A percentile compares a stretch with the other conserved stretches of the same genome.
These are phyloP conservation scores for Angomonas ambiguus DNA, from an alignment of 208 protist genomes.

Conservation along the genomic window DNA sequence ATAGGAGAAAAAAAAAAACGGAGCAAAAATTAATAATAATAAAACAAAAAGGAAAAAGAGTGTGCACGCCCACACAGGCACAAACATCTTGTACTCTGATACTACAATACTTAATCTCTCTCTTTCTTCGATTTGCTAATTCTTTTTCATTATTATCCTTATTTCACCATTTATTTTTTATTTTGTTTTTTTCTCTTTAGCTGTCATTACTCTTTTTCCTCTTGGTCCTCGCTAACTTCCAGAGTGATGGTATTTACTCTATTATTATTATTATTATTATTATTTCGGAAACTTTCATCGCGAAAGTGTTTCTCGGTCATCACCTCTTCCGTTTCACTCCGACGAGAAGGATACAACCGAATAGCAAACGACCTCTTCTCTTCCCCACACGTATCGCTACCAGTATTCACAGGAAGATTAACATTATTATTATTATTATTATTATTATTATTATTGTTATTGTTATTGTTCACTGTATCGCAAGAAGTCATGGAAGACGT, in stretches of 20 bases:
- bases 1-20: no score
- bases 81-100: no score
- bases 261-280: neutral
- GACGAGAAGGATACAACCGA: no score
- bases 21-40: slow-evolving; percentile 9
- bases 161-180: neutral
- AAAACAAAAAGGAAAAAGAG: no score
- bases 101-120: no score
- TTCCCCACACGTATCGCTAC: no score
- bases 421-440: slow-evolving; percentile 4
- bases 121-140: no score
- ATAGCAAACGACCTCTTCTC: no score
- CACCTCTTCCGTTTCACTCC: no score
- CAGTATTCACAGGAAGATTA: neutral
- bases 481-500: neutral
- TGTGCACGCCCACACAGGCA: no score
- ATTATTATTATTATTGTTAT: slow-evolving; percentile 1
- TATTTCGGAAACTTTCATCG: neutral
- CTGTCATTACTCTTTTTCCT: neutral
- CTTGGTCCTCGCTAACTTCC: neutral
- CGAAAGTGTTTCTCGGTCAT: neutral
- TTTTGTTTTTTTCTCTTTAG: neutral
- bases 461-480: neutral
- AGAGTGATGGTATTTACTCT: no score
- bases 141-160: slow-evolving; percentile 1